Evolutionary conservation across 805 yeast genomes (phyloP), one percentile per base, ranked within the genome.

Genomic region (Wickerhamomyces xylosicus): DNA sequence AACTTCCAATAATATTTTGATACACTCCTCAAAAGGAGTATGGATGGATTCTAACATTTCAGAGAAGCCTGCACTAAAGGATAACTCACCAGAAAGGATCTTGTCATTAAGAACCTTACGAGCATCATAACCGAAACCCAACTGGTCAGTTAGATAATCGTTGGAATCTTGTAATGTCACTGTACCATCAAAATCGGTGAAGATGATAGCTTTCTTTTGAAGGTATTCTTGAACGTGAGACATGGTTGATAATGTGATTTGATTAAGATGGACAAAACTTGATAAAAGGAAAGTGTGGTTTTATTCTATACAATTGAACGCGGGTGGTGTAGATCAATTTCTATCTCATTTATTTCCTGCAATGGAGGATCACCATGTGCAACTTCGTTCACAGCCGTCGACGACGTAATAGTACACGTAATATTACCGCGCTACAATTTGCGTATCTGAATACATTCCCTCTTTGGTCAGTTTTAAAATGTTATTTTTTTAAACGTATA

Each of bases 181-280:
- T 2, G 98, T 92, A 21, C 99, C 99, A 58, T 92, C 99, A 77
- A 94, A 92, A 60, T 92, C 99, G 33, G 97, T 84, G 67, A 92
- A 92, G 33, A 92, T 82, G 53, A 92, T 86, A 35, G 95, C 90
- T 46, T 73, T 71, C 47, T 54, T 54, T 19, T 48, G 43, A 5
- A 51, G 42, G 37, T 52, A 50, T 31, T 49, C 49, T 20, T 47
- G 37, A 17, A 51, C 53, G 21, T 45, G 45, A 2, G 56, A 48
- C 56, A 53, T 53, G 9, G 19, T 37, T 19, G 7, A 10, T 6
- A 10, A 7, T 28, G 16, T 28, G n/a, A 15, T 14, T 28, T 13
- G 31, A 28, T 8, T 8, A 14, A 6, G 13, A 14, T 14, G 31
- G 6, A 13, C n/a, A 14, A 8, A 28, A 28, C n/a, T 28, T 28